Base-by-base conservation (phyloP, 129 eudicot genomes). In the Arctium lappa region DNA sequence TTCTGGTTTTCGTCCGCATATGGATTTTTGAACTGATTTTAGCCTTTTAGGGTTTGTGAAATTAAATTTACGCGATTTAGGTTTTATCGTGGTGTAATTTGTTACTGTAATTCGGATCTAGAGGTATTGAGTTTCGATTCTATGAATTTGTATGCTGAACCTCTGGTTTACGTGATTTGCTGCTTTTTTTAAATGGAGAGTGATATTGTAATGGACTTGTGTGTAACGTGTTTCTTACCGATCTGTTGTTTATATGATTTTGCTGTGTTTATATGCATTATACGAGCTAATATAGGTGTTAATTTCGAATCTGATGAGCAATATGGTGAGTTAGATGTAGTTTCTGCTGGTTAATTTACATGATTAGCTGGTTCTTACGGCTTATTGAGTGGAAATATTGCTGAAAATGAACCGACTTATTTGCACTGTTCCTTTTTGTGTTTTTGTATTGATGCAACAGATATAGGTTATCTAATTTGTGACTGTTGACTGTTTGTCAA, bases 21-120 rank as follows among this genome's bases (percentile, higher is more conserved):
- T 82, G 5, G 48, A 6, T 31, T 30, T 8, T 16, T 12, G 33
- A 66, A 44, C 42, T 48, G 56, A 13, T 77, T 40, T 65, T 22
- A 22, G 27, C 27, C 27, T 22, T 22, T 22, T 84, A 84, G 79
- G 83, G 79, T 77, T 81, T 74, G n/a, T 37, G n/a, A 77, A 37
- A 13, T 48, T 9, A 13, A 46, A 69, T 34, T 40, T 66, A 31
- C 15, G 62, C 42, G 66, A 46, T 76, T 13, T 53, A 50, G 70
- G 46, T 48, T 29, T 50, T 8, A 0, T 38, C 13, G 69, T 50
- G 30, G 79, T 48, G 69, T 50, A 8, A 50, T 48, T 15, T 31
- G 69, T 34, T 74, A 74, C 12, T 40, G 31, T 44, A 74, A 34
- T 72, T 13, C 9, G 16, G 16, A 39, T 15, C 12, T 71, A 66